Conservation (phyloP, 371 early-diverging fungal species). For the Zopfochytrium polystomum region DNA sequence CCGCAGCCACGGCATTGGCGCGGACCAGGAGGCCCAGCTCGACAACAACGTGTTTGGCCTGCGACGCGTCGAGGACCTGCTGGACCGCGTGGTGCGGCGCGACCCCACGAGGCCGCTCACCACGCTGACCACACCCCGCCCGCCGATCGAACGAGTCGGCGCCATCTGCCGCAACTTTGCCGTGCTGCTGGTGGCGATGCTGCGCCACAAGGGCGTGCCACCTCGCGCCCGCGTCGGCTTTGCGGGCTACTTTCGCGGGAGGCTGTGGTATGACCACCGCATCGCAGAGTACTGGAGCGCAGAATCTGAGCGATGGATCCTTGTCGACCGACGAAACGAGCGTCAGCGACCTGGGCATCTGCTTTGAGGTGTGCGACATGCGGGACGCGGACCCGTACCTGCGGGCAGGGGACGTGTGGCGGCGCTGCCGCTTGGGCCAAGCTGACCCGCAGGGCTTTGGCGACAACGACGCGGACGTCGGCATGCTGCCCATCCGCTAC, state of each 20-base stretch:
- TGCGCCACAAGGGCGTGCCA: not conserved
- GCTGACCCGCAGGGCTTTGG: not conserved
- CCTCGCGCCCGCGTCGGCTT: conserved; percentile 3
- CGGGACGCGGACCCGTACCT: not conserved
- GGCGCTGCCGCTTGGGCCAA: not conserved
- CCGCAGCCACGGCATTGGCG: no score
- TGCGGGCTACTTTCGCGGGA: not conserved
- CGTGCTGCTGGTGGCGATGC: not conserved
- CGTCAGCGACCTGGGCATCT: not conserved
- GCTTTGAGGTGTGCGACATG: not conserved
- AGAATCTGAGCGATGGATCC: not conserved
- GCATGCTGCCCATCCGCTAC: conserved; percentile 1
- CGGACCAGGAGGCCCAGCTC: no score
- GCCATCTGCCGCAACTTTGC: conserved; percentile 2
- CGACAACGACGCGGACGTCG: no score
- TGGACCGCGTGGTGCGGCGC: no score
- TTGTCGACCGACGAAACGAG: conserved; percentile 4
- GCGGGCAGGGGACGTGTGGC: not conserved
- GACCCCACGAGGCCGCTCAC: no score
- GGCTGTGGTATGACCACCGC: not conserved
- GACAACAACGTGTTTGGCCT: no score
- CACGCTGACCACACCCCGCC: not conserved
- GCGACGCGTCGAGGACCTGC: no score
- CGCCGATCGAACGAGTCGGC: not conserved
- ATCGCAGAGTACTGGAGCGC: conserved; percentile 4